Base-by-base conservation (phyloP, 1,284 basidiomycete genomes). In the Pulveroboletus ridleyi region DNA sequence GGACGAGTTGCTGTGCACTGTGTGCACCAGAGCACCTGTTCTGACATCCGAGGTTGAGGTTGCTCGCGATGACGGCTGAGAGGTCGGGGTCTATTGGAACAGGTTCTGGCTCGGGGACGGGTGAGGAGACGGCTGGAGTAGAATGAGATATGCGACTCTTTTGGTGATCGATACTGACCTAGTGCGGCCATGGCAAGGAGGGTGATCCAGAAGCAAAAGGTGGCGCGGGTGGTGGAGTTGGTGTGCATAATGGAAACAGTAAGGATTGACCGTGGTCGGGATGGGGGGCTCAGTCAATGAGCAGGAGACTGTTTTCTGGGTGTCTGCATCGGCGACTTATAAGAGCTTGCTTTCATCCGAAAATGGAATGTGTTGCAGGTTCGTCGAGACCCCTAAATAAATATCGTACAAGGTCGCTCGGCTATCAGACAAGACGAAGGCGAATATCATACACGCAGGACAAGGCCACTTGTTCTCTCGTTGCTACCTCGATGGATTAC, bases 221-320 rank as follows among this genome's bases (percentile, higher is more conserved):
- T 46, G 35, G 62, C 20, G 6, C 64, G 75, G 41, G 68, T 61
- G 54, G 56, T 49, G 13, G 61, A 49, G 41, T 42, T 41, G 18
- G 64, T 52, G 20, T 70, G 59, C 72, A 76, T 69, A 66, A 41
- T 54, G 60, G 3, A 23, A 10, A 46, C 5, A 22, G 35, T 6
- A 64, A 64, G 23, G 66, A 72, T 42, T 23, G 64, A 47, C 33
- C 8, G 17, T 47, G 46, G 46, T 47, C 35, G 23, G 49, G 3
- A 23, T 33, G 29, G 55, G 22, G 50, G 9, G 47, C 72, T 70
- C 73, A 74, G 6, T 76, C 74, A 64, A 76, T 74, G 73, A 72
- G 65, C 54, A 22, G 47, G 49, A 50, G 41, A 58, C 57, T 8
- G 33, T 59, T 39, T 65, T 14, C 20, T 41, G 14, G 39, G 47